These are phyloP conservation scores for Albizia julibrissin DNA, from an alignment of 306 rosid species.

Conservation along the genomic window DNA sequence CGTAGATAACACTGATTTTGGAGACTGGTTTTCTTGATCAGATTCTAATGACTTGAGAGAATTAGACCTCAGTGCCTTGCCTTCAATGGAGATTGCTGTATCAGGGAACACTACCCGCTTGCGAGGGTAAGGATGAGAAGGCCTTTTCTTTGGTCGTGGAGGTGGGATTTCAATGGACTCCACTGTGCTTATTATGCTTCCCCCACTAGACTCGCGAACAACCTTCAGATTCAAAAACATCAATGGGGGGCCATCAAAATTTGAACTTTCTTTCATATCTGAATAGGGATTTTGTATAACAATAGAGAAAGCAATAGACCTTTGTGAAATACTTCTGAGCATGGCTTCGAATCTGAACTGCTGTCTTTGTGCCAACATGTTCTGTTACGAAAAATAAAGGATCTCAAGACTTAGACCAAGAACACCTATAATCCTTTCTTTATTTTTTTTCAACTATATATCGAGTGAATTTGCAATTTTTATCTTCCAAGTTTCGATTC, in stretches of 20 bases:
- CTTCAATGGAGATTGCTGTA: conserved; percentile 27
- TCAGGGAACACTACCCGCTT: conserved; percentile 43
- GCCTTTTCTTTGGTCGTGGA: conserved; percentile 84
- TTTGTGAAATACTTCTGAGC: conserved; percentile 92
- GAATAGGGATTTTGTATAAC: conserved; percentile 14
- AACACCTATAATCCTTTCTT: conserved; percentile 18
- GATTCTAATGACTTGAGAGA: conserved; percentile 51
- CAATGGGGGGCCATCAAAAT: conserved; percentile 31
- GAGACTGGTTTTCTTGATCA: conserved; percentile 66
- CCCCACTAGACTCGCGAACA: conserved; percentile 50
- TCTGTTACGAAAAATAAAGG: conserved; percentile 48
- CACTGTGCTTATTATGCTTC: conserved; percentile 26
- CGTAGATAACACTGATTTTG: conserved; percentile 61
- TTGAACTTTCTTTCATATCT: conserved; percentile 25
- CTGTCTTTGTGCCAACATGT: conserved; percentile 83
- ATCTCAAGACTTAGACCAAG: conserved; percentile 27
- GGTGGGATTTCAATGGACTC: conserved; percentile 84
- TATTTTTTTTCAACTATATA: background rate
- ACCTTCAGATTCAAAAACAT: conserved; percentile 31
- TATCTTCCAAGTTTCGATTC: background rate
- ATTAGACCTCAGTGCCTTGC: conserved; percentile 39
- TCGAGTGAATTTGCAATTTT: background rate
- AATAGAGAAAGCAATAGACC: conserved; percentile 58
- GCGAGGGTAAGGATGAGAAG: conserved; percentile 87
- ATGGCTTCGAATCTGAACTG: conserved; percentile 93